Conservation (phyloP, 2,329 filamentous ascomycete species). For the Aspergillus sp. region DNA sequence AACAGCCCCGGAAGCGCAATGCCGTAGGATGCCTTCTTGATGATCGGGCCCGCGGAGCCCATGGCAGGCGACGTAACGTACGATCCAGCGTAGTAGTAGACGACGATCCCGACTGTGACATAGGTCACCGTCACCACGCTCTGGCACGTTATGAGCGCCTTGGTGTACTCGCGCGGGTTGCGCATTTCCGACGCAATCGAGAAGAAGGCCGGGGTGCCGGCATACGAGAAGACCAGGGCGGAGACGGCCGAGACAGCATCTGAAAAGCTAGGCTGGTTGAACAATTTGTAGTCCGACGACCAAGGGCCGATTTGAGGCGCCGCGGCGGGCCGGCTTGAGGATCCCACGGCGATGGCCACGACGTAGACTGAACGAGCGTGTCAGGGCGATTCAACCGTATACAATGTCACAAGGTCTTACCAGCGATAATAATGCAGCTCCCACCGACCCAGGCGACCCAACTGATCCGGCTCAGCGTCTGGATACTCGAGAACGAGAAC, state of each 20-base stretch:
- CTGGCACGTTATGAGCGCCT: slow-evolving; percentile 22
- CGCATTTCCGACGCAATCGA: slow-evolving; percentile 29
- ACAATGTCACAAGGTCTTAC: slow-evolving; percentile 15
- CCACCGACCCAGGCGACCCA: slow-evolving; percentile 27
- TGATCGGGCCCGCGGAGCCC: slow-evolving; percentile 31
- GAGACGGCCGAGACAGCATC: slow-evolving; percentile 13
- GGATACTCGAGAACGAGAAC: slow-evolving; percentile 20
- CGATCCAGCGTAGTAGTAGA: slow-evolving; percentile 38
- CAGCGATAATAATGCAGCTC: slow-evolving; percentile 4
- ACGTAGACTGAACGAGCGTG: slow-evolving; percentile 10
- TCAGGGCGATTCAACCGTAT: slow-evolving; percentile 4
- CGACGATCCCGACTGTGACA: slow-evolving; percentile 24
- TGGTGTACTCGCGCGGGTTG: slow-evolving; percentile 18
- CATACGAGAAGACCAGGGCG: slow-evolving; percentile 14
- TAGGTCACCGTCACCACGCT: slow-evolving; percentile 22
- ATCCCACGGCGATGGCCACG: slow-evolving; percentile 18
- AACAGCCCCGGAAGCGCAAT: slow-evolving; percentile 20
- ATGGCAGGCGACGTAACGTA: slow-evolving; percentile 38
- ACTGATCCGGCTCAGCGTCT: slow-evolving; percentile 21
- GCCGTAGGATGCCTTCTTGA: slow-evolving; percentile 38
- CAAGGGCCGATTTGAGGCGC: slow-evolving; percentile 19
- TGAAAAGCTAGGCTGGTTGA: slow-evolving; percentile 11
- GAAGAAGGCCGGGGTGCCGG: slow-evolving; percentile 20
- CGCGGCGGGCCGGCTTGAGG: slow-evolving; percentile 24
- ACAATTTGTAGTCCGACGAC: slow-evolving; percentile 17